Evolutionary conservation across 140 eudicot species (phyloP).

Genomic region (Senecio squalidus): DNA sequence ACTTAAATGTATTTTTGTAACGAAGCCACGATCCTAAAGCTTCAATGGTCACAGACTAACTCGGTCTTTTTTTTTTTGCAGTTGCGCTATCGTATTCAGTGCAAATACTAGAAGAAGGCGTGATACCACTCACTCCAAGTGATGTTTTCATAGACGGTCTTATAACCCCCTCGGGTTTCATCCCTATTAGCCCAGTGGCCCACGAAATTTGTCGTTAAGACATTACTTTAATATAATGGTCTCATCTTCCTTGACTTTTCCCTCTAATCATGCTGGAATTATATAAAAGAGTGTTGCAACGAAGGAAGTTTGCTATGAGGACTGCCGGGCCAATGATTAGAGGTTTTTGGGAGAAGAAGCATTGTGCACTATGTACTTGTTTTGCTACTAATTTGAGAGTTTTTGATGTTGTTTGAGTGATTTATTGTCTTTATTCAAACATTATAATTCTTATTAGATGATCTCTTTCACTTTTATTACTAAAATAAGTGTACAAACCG

Average conservation of each 20-base stretch:
- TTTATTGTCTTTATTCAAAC: not conserved
- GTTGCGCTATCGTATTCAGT: slow-evolving; percentile 87
- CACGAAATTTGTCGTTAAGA: slow-evolving; percentile 13
- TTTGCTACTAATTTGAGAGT: slow-evolving; percentile 1
- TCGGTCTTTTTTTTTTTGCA: slow-evolving; percentile 27
- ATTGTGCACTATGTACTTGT: not conserved
- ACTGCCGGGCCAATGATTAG: no score
- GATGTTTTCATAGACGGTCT: slow-evolving; percentile 74
- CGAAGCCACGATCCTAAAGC: not conserved
- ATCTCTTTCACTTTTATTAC: no score
- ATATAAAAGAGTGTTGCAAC: not conserved
- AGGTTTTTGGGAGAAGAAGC: not conserved
- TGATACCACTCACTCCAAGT: slow-evolving; percentile 71
- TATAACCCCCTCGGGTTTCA: slow-evolving; percentile 74
- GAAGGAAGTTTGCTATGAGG: slow-evolving; percentile 7
- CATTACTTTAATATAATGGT: not conserved
- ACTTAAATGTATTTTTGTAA: not conserved
- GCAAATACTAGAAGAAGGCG: slow-evolving; percentile 81
- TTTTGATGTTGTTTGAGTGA: slow-evolving; percentile 8
- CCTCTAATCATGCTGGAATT: not conserved
- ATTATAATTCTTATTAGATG: no score
- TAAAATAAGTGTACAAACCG: no score
- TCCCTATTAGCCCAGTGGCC: slow-evolving; percentile 59
- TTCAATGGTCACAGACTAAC: no score
- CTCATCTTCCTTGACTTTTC: not conserved